phyloP scores from a whole-genome alignment of 2,329 filamentous ascomycete genomes.

The Fusarium verrucosum region DNA sequence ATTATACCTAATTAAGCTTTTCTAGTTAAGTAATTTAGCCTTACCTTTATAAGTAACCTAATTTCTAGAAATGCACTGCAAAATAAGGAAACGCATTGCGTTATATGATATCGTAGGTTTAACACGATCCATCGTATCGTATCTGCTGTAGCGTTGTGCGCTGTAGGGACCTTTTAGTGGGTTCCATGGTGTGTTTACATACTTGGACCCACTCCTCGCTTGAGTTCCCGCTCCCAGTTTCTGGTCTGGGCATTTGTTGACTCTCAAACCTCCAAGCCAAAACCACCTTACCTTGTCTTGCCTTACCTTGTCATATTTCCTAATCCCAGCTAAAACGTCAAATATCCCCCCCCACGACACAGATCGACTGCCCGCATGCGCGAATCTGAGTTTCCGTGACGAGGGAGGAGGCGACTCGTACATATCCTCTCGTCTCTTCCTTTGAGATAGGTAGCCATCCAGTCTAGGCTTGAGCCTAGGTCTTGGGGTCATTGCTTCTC shows the following conservation, averaged over 20 bases:
- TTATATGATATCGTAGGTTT: no score
- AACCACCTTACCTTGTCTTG: neutral
- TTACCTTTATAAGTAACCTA: no score
- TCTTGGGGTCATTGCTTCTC: conserved; percentile 13
- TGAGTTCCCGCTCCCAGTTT: conserved; percentile 29
- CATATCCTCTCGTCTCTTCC: conserved; percentile 21
- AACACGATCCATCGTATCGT: conserved; percentile 14
- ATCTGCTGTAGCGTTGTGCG: neutral
- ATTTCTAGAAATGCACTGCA: no score
- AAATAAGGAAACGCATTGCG: no score
- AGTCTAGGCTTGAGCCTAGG: neutral
- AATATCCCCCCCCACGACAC: conserved; percentile 2
- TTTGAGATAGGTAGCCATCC: neutral
- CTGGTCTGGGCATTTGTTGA: conserved; percentile 28
- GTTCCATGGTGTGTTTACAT: conserved; percentile 39
- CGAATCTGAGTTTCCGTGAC: conserved; percentile 35
- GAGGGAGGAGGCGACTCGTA: conserved; percentile 40
- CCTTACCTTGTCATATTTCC: conserved; percentile 17
- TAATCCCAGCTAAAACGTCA: conserved; percentile 20
- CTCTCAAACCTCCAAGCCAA: conserved; percentile 22
- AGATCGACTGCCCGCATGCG: conserved; percentile 29
- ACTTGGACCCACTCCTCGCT: conserved; percentile 34
- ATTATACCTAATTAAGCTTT: no score
- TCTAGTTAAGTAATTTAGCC: no score
- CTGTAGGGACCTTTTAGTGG: conserved; percentile 8